Evolutionary conservation across 2,329 filamentous ascomycete genomes (phyloP).

Genomic region (Sphaerostilbella broomeana): DNA sequence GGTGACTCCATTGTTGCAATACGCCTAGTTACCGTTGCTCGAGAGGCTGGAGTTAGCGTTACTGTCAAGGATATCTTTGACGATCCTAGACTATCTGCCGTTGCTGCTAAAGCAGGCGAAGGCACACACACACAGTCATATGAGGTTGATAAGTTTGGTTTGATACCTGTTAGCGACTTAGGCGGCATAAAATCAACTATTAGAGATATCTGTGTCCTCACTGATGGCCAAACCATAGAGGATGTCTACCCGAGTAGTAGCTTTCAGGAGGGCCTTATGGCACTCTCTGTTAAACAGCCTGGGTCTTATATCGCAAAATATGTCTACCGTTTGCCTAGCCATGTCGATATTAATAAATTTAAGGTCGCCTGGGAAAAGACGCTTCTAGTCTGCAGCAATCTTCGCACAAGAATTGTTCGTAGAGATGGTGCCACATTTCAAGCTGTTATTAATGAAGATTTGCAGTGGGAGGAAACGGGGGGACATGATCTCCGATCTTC

Average conservation of each 20-base stretch:
- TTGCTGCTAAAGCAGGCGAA: conserved; percentile 1
- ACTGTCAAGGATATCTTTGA: conserved; percentile 8
- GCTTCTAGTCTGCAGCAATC: conserved; percentile 13
- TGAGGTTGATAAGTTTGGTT: background rate
- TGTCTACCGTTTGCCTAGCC: conserved; percentile 16
- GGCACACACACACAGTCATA: background rate
- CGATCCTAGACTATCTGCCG: conserved; percentile 5
- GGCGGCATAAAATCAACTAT: too few species aligned
- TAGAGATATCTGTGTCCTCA: too few species aligned
- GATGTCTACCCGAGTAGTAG: conserved; percentile 18
- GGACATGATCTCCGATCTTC: background rate
- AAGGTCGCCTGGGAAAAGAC: conserved; percentile 16
- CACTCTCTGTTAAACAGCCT: conserved; percentile 24
- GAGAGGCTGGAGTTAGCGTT: conserved; percentile 2
- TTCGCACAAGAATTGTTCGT: conserved; percentile 19
- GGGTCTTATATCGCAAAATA: conserved; percentile 31
- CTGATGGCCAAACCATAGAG: conserved; percentile 5
- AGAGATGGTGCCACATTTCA: conserved; percentile 11
- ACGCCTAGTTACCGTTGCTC: conserved; percentile 2
- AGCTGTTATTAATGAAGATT: conserved; percentile 14
- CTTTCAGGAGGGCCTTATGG: conserved; percentile 19
- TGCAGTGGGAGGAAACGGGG: conserved; percentile 2
- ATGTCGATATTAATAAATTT: conserved; percentile 19
- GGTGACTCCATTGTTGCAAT: conserved; percentile 14
- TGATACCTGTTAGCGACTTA: too few species aligned